A percentile compares a stretch with the other conserved stretches of the same genome.
Evolutionary conservation across 2,329 filamentous ascomycete genomes (phyloP).

Genomic region (Fusarium begoniae): DNA sequence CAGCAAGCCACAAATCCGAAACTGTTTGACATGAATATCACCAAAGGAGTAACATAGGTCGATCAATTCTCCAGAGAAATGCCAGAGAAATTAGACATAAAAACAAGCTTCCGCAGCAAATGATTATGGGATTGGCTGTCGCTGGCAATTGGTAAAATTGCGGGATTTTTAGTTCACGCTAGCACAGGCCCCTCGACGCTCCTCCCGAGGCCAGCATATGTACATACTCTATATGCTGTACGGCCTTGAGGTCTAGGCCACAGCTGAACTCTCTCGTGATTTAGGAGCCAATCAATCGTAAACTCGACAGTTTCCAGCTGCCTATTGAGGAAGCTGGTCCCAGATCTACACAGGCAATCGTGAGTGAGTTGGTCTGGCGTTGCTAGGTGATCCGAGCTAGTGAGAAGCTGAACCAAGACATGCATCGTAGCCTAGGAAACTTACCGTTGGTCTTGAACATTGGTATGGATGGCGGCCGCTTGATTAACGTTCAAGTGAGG

Average conservation of each 20-base stretch:
- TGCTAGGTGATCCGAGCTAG: background rate
- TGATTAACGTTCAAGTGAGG: background rate
- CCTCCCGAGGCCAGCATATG: background rate
- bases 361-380: background rate
- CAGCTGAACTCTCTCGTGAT: background rate
- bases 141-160: background rate
- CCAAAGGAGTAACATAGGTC: background rate
- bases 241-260: background rate
- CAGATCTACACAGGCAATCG: background rate
- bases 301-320: background rate
- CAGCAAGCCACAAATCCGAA: background rate
- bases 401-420: background rate
- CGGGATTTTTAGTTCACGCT: background rate
- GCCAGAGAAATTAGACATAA: background rate
- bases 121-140: background rate
- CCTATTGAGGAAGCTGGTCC: conserved; percentile 6
- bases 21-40: background rate
- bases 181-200: background rate
- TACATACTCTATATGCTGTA: too few species aligned
- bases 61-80: background rate
- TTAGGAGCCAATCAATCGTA: background rate
- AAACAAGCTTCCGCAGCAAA: background rate
- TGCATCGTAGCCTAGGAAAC: background rate
- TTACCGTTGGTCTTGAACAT: background rate
- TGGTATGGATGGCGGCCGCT: background rate